These are phyloP conservation scores for Leccinum glutinopallens DNA, from an alignment of 1,284 basidiomycete genomes.

Conservation along the genomic window DNA sequence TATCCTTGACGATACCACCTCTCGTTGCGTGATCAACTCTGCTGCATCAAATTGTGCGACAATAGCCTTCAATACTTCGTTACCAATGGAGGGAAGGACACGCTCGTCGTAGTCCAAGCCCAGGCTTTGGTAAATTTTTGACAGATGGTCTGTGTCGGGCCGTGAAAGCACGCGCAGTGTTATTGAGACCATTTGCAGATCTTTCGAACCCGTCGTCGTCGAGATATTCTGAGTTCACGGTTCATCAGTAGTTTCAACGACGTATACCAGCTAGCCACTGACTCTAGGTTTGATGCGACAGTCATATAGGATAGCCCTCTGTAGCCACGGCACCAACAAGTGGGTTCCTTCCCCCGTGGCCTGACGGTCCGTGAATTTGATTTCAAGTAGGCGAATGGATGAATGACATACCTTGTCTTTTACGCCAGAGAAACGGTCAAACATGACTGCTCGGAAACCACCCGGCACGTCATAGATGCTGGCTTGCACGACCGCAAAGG, in stretches of 20 bases:
- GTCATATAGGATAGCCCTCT: conserved; percentile 96
- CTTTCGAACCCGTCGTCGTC: conserved; percentile 94
- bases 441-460: conserved; percentile 96
- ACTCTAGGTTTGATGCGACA: conserved; percentile 96
- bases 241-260: conserved; percentile 11
- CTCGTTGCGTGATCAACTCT: conserved; percentile 90
- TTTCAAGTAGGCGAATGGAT: background rate
- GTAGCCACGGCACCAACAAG: conserved; percentile 94
- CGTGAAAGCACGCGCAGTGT: conserved; percentile 95
- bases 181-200: conserved; percentile 97
- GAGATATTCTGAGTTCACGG: conserved; percentile 82
- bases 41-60: conserved; percentile 99
- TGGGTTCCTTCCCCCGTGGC: conserved; percentile 95
- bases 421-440: conserved; percentile 96
- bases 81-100: conserved; percentile 91
- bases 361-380: conserved; percentile 40
- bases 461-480: conserved; percentile 93
- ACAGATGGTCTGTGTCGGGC: conserved; percentile 86
- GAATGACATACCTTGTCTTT: conserved; percentile 60
- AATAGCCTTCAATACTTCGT: conserved; percentile 97
- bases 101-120: conserved; percentile 98
- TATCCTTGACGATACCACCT: conserved; percentile 92
- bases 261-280: conserved; percentile 31
- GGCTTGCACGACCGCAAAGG: conserved; percentile 66
- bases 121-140: conserved; percentile 94